These are phyloP conservation scores for Lactifluus rugatus DNA, from an alignment of 768 basidiomycete genomes.

Conservation along the genomic window DNA sequence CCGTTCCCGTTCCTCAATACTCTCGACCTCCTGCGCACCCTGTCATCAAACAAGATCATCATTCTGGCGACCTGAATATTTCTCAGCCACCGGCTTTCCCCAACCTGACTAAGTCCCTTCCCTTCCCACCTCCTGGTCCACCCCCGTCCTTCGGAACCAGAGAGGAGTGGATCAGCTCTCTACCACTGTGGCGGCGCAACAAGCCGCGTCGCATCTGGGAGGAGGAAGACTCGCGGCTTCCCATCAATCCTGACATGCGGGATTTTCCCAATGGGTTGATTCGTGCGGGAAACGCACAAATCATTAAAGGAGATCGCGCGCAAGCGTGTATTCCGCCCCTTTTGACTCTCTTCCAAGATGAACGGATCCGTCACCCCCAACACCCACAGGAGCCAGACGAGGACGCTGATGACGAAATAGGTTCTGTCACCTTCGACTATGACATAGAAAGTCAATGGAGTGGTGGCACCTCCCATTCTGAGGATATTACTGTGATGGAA, in stretches of 20 bases:
- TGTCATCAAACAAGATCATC: conserved; percentile 46
- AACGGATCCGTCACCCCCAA: background rate
- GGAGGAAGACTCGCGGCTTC: conserved; percentile 33
- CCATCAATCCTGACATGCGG: conserved; percentile 31
- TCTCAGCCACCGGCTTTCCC: conserved; percentile 39
- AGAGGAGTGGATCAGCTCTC: conserved; percentile 64
- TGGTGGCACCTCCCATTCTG: conserved; percentile 25
- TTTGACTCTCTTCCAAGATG: conserved; percentile 24
- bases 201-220: conserved; percentile 62
- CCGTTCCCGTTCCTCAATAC: conserved; percentile 69
- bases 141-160: conserved; percentile 57
- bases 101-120: conserved; percentile 47
- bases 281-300: conserved; percentile 64
- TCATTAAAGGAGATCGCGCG: conserved; percentile 80
- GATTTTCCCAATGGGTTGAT: conserved; percentile 69
- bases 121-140: conserved; percentile 48
- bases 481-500: conserved; percentile 26
- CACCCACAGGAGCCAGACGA: conserved; percentile 23
- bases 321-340: conserved; percentile 80
- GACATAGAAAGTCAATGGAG: conserved; percentile 34
- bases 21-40: conserved; percentile 51
- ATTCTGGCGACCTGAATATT: conserved; percentile 32
- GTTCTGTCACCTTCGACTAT: conserved; percentile 30
- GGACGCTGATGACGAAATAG: conserved; percentile 39
- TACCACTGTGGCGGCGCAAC: conserved; percentile 62